Evolutionary conservation across 495 filamentous ascomycete species (phyloP).

Genomic region (Aspergillus bridgeri): DNA sequence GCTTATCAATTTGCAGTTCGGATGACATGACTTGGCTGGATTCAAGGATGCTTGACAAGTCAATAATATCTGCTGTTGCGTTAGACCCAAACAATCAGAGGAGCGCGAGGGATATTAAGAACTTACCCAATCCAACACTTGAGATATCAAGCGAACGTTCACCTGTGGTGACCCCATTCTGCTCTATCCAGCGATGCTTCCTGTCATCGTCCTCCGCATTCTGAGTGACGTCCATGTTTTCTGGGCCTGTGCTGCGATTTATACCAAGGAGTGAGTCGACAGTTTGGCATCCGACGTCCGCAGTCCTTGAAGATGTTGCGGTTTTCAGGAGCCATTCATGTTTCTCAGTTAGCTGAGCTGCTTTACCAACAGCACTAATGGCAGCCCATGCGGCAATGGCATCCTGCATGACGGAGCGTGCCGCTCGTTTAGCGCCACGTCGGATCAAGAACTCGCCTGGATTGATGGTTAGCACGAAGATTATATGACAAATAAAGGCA

Average conservation of each 20-base stretch:
- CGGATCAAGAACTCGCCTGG: slow-evolving; percentile 72
- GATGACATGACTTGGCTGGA: slow-evolving; percentile 90
- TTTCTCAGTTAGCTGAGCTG: slow-evolving; percentile 63
- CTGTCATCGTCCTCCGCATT: slow-evolving; percentile 54
- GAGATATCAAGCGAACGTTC: slow-evolving; percentile 43
- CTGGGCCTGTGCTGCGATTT: slow-evolving; percentile 54
- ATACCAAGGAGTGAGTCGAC: slow-evolving; percentile 47
- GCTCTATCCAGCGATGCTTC: slow-evolving; percentile 73
- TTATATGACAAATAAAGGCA: background rate
- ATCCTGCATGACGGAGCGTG: slow-evolving; percentile 67
- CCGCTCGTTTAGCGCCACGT: slow-evolving; percentile 67
- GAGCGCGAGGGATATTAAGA: background rate
- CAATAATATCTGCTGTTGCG: slow-evolving; percentile 65
- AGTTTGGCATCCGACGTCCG: slow-evolving; percentile 75
- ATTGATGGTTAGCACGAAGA: slow-evolving; percentile 1
- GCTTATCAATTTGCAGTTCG: slow-evolving; percentile 76
- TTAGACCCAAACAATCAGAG: slow-evolving; percentile 29
- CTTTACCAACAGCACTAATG: slow-evolving; percentile 72
- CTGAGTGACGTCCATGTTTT: slow-evolving; percentile 34
- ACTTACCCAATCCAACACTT: slow-evolving; percentile 41
- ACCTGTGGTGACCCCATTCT: slow-evolving; percentile 45
- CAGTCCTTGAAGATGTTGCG: slow-evolving; percentile 55
- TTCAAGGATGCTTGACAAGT: slow-evolving; percentile 80
- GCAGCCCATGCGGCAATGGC: slow-evolving; percentile 70
- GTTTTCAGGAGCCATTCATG: slow-evolving; percentile 70